A percentile compares a stretch with the other conserved stretches of the same genome.
phyloP scores from a whole-genome alignment of 148 eudicot species.

The Vaccinium corymbosum region DNA sequence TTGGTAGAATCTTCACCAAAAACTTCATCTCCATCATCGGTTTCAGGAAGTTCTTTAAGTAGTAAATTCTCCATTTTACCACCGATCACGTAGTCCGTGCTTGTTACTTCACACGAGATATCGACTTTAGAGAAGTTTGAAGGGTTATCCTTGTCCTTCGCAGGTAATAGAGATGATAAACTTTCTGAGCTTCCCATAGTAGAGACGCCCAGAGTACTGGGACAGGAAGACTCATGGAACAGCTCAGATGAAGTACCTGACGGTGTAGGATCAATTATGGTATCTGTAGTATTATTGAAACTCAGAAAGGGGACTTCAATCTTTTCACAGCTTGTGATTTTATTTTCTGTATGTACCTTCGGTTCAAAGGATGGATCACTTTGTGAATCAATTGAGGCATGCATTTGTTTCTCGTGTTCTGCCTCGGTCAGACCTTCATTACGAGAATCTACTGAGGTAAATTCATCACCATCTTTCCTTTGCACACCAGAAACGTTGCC shows the following conservation, averaged over 20 bases:
- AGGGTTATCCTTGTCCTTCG: constrained; percentile 8
- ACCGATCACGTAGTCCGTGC: constrained; percentile 19
- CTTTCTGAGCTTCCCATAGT: constrained; percentile 2
- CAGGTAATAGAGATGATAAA: constrained; percentile 7
- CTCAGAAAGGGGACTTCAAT: constrained; percentile 14
- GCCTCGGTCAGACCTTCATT: constrained; percentile 13
- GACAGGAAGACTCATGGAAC: neutral
- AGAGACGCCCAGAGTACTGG: constrained; percentile 4
- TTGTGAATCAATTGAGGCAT: neutral
- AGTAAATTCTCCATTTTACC: constrained; percentile 36
- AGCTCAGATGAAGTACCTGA: constrained; percentile 14
- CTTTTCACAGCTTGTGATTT: constrained; percentile 10
- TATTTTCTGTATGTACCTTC: constrained; percentile 6
- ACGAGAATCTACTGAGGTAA: neutral
- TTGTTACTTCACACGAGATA: constrained; percentile 9
- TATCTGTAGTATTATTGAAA: constrained; percentile 10
- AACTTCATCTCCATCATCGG: constrained; percentile 24
- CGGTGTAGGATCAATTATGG: constrained; percentile 10
- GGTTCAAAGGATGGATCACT: constrained; percentile 14
- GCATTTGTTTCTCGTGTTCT: constrained; percentile 5
- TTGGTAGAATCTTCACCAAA: constrained; percentile 40
- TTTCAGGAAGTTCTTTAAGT: constrained; percentile 29
- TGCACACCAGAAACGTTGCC: constrained; percentile 11
- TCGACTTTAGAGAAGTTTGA: constrained; percentile 10
- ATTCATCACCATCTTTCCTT: constrained; percentile 15